Percentiles rank a stretch among this genome's conserved stretches.
Evolutionary conservation across 805 yeast genomes (phyloP).

Genomic region (Schwanniomyces vanrijiae): DNA sequence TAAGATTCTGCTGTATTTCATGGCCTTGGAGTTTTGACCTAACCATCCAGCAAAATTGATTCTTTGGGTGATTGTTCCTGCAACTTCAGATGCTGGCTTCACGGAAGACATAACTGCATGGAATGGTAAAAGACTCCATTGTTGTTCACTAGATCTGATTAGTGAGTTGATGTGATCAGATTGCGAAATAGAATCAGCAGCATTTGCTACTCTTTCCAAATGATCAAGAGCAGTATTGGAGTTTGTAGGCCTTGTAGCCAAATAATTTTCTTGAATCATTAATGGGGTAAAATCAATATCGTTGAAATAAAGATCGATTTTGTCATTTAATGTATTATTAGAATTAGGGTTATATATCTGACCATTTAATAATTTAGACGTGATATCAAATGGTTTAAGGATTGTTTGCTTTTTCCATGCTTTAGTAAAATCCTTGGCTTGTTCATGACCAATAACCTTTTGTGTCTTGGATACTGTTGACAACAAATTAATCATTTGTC

Average conservation of each 20-base stretch:
- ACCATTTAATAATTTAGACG: constrained; percentile 61
- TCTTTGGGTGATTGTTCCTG: constrained; percentile 69
- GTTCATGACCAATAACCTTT: constrained; percentile 58
- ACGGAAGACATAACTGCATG: constrained; percentile 88
- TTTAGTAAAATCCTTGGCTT: constrained; percentile 59
- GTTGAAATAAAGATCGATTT: constrained; percentile 85
- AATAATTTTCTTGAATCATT: constrained; percentile 94
- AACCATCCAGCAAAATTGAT: constrained; percentile 82
- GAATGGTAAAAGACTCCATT: constrained; percentile 90
- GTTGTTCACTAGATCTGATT: constrained; percentile 89
- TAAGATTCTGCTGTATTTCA: constrained; percentile 73
- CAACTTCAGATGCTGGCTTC: constrained; percentile 69
- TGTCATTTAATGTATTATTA: constrained; percentile 67
- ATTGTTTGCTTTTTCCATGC: constrained; percentile 90
- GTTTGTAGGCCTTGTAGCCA: constrained; percentile 59
- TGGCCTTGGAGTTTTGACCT: constrained; percentile 84
- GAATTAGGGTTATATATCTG: constrained; percentile 55
- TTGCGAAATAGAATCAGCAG: constrained; percentile 84
- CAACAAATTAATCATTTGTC: constrained; percentile 88
- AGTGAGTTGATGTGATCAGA: constrained; percentile 79
- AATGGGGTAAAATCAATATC: constrained; percentile 93
- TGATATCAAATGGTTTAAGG: constrained; percentile 89
- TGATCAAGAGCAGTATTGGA: constrained; percentile 48
- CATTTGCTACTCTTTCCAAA: constrained; percentile 64
- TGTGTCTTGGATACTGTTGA: constrained; percentile 81